phyloP scores from a whole-genome alignment of 2,329 filamentous ascomycete genomes.

The Colletotrichum navitas region DNA sequence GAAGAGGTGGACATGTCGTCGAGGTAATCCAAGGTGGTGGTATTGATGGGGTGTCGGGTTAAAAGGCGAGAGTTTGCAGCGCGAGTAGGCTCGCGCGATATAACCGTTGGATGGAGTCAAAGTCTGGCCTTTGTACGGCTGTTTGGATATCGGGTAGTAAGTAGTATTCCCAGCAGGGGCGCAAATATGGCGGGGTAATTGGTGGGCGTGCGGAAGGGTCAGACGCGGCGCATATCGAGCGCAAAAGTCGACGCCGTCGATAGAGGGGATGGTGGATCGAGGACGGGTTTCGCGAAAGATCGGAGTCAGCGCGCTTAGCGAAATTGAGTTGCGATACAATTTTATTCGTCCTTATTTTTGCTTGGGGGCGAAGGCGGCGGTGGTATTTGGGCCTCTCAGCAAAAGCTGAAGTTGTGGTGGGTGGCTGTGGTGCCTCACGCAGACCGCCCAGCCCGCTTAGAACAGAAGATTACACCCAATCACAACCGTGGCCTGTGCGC shows the following conservation, averaged over 20 bases:
- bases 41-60: constrained; percentile 44
- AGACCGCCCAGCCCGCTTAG: constrained; percentile 37
- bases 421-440: constrained; percentile 40
- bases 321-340: constrained; percentile 14
- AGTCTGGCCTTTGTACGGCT: constrained; percentile 14
- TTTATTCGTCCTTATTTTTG: constrained; percentile 16
- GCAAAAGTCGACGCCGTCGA: constrained; percentile 15
- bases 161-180: constrained; percentile 30
- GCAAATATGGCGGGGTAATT: constrained; percentile 41
- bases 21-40: constrained; percentile 39
- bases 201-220: constrained; percentile 27
- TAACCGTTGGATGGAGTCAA: constrained; percentile 17
- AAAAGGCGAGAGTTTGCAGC: constrained; percentile 16
- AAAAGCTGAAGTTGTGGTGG: constrained; percentile 41
- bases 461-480: constrained; percentile 33
- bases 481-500: constrained; percentile 28
- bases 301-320: constrained; percentile 7
- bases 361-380: constrained; percentile 19
- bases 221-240: constrained; percentile 39
- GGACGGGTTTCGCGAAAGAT: constrained; percentile 11
- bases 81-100: constrained; percentile 27
- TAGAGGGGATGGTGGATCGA: constrained; percentile 5
- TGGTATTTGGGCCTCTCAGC: constrained; percentile 39
- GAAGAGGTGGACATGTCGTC: constrained; percentile 70
- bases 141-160: constrained; percentile 16